Evolutionary conservation across 176 grass and related monocot genomes (phyloP).

Genomic region (Carex pumila): DNA sequence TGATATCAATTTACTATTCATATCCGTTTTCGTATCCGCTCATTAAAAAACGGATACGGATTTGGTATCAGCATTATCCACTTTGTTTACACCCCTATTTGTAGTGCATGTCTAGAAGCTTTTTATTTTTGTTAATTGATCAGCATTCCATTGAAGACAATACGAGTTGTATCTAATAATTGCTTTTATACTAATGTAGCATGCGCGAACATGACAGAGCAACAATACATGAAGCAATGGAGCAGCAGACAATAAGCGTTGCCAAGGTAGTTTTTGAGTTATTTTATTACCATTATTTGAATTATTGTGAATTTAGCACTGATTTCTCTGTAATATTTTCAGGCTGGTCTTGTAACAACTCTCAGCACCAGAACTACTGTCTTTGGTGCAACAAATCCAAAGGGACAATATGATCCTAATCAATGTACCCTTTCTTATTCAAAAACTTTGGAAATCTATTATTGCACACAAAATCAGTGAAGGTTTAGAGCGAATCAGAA

Average conservation of each 20-base stretch:
- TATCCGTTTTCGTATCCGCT: no score
- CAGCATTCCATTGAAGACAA: neutral
- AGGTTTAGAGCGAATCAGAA: no score
- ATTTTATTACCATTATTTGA: neutral
- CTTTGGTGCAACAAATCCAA: constrained; percentile 92
- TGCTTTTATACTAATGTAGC: constrained; percentile 30
- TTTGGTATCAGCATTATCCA: no score
- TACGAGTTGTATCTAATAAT: neutral
- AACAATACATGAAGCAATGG: constrained; percentile 99
- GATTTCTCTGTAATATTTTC: constrained; percentile 13
- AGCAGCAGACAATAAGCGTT: constrained; percentile 96
- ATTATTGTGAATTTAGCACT: constrained; percentile 1
- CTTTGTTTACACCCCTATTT: neutral
- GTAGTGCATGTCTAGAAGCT: neutral
- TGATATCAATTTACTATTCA: no score
- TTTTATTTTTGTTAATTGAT: neutral
- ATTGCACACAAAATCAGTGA: neutral
- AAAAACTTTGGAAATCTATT: neutral
- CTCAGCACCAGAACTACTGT: constrained; percentile 81
- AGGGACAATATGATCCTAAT: constrained; percentile 79
- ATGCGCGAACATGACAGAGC: constrained; percentile 95
- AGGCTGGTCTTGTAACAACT: constrained; percentile 94
- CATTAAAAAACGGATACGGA: no score
- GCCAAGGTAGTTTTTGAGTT: constrained; percentile 57
- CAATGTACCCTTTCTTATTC: constrained; percentile 44